phyloP scores from a whole-genome alignment of 768 basidiomycete genomes.

The Mycena polygramma region DNA sequence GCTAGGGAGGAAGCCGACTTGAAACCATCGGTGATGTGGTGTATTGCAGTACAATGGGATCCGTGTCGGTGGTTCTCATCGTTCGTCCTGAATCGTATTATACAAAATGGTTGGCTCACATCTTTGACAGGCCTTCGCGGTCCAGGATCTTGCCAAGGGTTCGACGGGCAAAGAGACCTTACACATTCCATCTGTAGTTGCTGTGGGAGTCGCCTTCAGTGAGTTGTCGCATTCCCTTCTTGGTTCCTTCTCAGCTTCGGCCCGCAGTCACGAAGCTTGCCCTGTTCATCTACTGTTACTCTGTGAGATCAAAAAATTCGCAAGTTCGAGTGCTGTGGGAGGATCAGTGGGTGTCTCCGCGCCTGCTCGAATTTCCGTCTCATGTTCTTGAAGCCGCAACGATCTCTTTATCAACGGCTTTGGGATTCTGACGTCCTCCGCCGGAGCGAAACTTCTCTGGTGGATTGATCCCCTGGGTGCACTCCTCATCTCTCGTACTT shows the following conservation, averaged over 20 bases:
- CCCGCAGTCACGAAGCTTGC: conserved; percentile 61
- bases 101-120: background rate
- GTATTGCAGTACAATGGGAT: conserved; percentile 51
- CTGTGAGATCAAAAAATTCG: conserved; percentile 59
- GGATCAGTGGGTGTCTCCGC: conserved; percentile 48
- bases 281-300: conserved; percentile 71
- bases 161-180: conserved; percentile 40
- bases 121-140: conserved; percentile 20
- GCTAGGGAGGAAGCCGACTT: conserved; percentile 60
- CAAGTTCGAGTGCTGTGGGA: conserved; percentile 77
- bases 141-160: conserved; percentile 51
- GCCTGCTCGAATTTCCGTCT: background rate
- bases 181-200: conserved; percentile 66
- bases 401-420: conserved; percentile 66
- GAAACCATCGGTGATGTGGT: conserved; percentile 68
- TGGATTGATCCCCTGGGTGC: conserved; percentile 64
- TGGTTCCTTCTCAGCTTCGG: background rate
- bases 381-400: conserved; percentile 30
- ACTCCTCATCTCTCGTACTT: conserved; percentile 50
- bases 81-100: conserved; percentile 45
- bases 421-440: conserved; percentile 59
- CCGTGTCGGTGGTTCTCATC: conserved; percentile 36
- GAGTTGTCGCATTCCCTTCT: conserved; percentile 6
- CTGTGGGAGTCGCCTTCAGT: conserved; percentile 70
- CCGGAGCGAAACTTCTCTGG: conserved; percentile 61